Conservation (phyloP, 2,329 filamentous ascomycete genomes). For the Fusarium buharicum region DNA sequence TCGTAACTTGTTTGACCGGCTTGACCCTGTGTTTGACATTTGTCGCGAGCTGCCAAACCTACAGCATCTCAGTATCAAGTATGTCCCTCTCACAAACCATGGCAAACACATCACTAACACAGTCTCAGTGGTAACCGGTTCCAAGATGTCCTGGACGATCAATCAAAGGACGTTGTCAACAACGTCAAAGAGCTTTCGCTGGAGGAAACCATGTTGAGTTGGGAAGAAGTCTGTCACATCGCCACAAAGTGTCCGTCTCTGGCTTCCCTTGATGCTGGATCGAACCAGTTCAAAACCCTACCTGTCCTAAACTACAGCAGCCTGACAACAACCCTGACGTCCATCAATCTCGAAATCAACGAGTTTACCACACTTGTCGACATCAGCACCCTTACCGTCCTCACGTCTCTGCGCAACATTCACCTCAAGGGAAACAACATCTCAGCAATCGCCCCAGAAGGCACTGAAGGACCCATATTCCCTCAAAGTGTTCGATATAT, state of each 20-base stretch:
- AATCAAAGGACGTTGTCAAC: slow-evolving; percentile 55
- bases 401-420: slow-evolving; percentile 65
- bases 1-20: slow-evolving; percentile 78
- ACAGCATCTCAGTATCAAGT: slow-evolving; percentile 77
- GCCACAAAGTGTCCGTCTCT: slow-evolving; percentile 65
- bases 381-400: slow-evolving; percentile 62
- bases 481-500: slow-evolving; percentile 68
- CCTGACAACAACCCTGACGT: slow-evolving; percentile 65
- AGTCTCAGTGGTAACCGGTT: slow-evolving; percentile 77
- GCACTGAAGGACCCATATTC: slow-evolving; percentile 58
- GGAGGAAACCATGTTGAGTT: slow-evolving; percentile 73
- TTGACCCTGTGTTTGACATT: slow-evolving; percentile 75
- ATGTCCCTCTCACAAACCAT: slow-evolving; percentile 46
- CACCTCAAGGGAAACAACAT: slow-evolving; percentile 85
- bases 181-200: slow-evolving; percentile 70
- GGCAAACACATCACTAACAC: slow-evolving; percentile 29
- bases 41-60: slow-evolving; percentile 76
- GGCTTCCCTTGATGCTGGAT: slow-evolving; percentile 61
- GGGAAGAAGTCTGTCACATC: slow-evolving; percentile 70
- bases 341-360: slow-evolving; percentile 78
- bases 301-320: slow-evolving; percentile 52
- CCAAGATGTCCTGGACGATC: slow-evolving; percentile 53
- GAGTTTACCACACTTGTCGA: slow-evolving; percentile 69
- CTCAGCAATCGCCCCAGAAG: slow-evolving; percentile 51
- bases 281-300: slow-evolving; percentile 68